Base-by-base conservation (phyloP, 1,284 basidiomycete genomes). In the Ceratobasidium sp. region DNA sequence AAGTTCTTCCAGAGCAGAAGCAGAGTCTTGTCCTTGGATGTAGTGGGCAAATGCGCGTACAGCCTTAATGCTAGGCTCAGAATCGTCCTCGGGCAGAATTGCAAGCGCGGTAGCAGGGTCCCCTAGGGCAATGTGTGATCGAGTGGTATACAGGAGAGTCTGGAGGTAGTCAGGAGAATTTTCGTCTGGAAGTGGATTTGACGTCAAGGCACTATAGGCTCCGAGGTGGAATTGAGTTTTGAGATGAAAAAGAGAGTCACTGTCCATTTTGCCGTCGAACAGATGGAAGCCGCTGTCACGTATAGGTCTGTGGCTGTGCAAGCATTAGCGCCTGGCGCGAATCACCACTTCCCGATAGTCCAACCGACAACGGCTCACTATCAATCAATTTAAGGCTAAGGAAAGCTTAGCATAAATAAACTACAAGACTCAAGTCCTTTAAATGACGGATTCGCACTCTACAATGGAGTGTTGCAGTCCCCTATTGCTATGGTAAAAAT, bases 161-260 rank as follows among this genome's bases (percentile, higher is more conserved):
- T 90, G 87, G 17, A 85, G 84, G 83, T 92, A 92, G 82, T 94
- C 91, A 20, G 90, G 85, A 1, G 91, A 92, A 46, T 87, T 87
- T 61, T 89, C 83, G 80, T 92, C 89, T 4, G 93, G 93, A 1
- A 91, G 84, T 0, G 88, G 81, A 69, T 89, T 83, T 75, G 87
- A 85, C 54, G 88, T 85, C 59, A 94, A 85, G 20, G 89, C 83
- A 81, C 90, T 90, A 85, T 91, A 94, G 69, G 93, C 92, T 75
- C 93, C 92, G 40, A 96, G 90, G 77, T 91, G 89, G 84, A 96
- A 96, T 79, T 95, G 93, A 82, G 95, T 94, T 84, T 94, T 95
- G 83, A 94, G 87, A 84, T 93, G 90, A 85, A 94, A 96, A 26
- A 96, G 87, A 4, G 80, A 80, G 50, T 80, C 80, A 48, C 79